Percentiles rank a stretch among this genome's conserved stretches.
Evolutionary conservation across 495 filamentous ascomycete species (phyloP).

Genomic region (Copromyces sp.): DNA sequence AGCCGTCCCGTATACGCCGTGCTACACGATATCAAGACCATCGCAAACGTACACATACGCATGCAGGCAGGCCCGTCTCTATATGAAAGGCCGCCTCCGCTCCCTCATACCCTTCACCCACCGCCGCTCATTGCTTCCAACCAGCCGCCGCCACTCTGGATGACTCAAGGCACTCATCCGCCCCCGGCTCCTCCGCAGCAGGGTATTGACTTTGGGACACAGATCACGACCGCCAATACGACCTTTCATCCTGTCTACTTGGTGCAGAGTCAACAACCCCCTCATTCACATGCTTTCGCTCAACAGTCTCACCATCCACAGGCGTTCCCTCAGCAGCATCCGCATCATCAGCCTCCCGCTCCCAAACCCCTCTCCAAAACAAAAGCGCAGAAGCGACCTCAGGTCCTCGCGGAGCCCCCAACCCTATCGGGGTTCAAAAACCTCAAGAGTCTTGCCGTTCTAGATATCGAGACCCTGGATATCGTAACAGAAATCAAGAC

Average conservation of each 20-base stretch:
- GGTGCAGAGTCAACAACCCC: not conserved
- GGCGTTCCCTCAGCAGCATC: conserved; percentile 7
- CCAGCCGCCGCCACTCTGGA: not conserved
- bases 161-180: not conserved
- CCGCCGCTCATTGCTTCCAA: not conserved
- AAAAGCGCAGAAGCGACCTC: conserved; percentile 14
- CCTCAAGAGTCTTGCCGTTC: conserved; percentile 41
- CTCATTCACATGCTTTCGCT: conserved; percentile 3
- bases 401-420: conserved; percentile 23
- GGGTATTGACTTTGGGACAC: not conserved
- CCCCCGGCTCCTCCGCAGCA: not conserved
- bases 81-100: conserved; percentile 34
- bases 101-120: conserved; percentile 14
- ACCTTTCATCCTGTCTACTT: not conserved
- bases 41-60: conserved; percentile 48
- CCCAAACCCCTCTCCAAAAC: conserved; percentile 15
- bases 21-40: conserved; percentile 39
- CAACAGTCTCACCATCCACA: conserved; percentile 8
- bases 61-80: conserved; percentile 43
- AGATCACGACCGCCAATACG: not conserved
- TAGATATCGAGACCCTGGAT: conserved; percentile 49
- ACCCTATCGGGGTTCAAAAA: conserved; percentile 48
- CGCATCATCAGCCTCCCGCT: conserved; percentile 12
- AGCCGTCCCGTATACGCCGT: conserved; percentile 46
- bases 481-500: conserved; percentile 42